These are phyloP conservation scores for Claviceps pusilla DNA, from an alignment of 2,329 filamentous ascomycete genomes.

Conservation along the genomic window DNA sequence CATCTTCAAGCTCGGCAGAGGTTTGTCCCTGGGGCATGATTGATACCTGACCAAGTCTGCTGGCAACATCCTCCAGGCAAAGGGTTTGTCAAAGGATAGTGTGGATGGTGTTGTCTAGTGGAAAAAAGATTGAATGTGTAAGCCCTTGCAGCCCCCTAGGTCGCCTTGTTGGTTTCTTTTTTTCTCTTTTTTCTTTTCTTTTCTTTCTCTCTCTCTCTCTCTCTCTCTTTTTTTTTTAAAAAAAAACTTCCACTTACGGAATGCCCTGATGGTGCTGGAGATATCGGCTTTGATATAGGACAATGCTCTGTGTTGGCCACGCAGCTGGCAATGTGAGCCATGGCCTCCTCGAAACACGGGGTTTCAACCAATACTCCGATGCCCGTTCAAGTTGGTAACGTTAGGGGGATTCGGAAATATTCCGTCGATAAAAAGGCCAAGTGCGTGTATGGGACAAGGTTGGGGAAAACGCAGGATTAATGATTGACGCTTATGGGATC, in stretches of 20 bases:
- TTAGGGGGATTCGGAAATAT: background rate
- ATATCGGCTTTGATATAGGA: constrained; percentile 36
- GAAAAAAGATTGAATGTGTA: constrained; percentile 1
- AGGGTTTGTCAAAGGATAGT: constrained; percentile 28
- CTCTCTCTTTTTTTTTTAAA: background rate
- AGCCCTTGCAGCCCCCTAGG: background rate
- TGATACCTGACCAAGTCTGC: constrained; percentile 43
- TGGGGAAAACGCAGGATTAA: background rate
- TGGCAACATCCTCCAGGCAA: constrained; percentile 45
- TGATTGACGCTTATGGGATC: background rate
- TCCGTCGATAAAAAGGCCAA: background rate
- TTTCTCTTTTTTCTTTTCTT: too few relatives aligned
- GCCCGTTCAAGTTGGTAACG: background rate
- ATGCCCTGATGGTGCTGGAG: constrained; percentile 29
- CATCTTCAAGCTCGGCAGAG: constrained; percentile 23
- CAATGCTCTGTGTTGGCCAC: constrained; percentile 34
- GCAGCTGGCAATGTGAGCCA: constrained; percentile 50
- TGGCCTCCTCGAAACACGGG: constrained; percentile 14
- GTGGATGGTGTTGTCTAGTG: constrained; percentile 3
- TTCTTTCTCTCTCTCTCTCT: too few relatives aligned
- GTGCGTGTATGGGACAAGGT: background rate
- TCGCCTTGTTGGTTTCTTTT: too few relatives aligned
- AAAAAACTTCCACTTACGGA: constrained; percentile 23
- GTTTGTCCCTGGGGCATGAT: constrained; percentile 41
- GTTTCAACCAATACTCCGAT: background rate